These are phyloP conservation scores for Huiozyma naganishii DNA, from an alignment of 805 yeast species.

Conservation along the genomic window DNA sequence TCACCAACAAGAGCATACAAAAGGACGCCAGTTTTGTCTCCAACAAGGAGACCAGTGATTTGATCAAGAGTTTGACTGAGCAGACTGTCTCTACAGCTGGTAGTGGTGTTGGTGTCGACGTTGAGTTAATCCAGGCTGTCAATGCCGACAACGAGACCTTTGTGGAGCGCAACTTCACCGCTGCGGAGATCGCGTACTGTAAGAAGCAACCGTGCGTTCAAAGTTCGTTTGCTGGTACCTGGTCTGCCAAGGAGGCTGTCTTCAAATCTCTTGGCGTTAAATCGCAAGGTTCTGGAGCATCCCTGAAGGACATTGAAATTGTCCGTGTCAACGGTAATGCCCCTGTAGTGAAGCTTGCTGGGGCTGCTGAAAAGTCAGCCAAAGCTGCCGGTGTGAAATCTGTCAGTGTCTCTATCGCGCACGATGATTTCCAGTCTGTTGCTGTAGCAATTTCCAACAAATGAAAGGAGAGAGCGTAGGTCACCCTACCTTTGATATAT, in stretches of 20 bases:
- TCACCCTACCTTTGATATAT: too few species aligned
- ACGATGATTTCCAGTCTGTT: conserved; percentile 93
- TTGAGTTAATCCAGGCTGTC: conserved; percentile 73
- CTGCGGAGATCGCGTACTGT: conserved; percentile 71
- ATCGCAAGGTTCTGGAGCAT: conserved; percentile 91
- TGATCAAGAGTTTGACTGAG: conserved; percentile 47
- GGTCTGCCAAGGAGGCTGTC: conserved; percentile 99
- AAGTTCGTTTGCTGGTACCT: conserved; percentile 91
- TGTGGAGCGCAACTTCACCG: conserved; percentile 85
- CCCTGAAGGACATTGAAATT: conserved; percentile 85
- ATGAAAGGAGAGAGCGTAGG: conserved; percentile 6
- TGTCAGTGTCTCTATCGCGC: conserved; percentile 86
- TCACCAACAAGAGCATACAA: conserved; percentile 43
- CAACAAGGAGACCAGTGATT: conserved; percentile 46
- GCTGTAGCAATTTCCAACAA: conserved; percentile 70
- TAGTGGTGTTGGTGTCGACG: conserved; percentile 82
- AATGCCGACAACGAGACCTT: conserved; percentile 86
- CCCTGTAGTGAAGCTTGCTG: conserved; percentile 69
- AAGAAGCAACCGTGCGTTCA: conserved; percentile 59
- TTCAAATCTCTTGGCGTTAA: conserved; percentile 88
- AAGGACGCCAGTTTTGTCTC: conserved; percentile 30
- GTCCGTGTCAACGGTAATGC: conserved; percentile 62
- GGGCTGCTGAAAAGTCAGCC: conserved; percentile 71
- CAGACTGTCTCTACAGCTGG: conserved; percentile 21
- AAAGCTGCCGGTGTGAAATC: conserved; percentile 51